Conservation (phyloP, 2,329 filamentous ascomycete species). For the Zasmidium cellare region DNA sequence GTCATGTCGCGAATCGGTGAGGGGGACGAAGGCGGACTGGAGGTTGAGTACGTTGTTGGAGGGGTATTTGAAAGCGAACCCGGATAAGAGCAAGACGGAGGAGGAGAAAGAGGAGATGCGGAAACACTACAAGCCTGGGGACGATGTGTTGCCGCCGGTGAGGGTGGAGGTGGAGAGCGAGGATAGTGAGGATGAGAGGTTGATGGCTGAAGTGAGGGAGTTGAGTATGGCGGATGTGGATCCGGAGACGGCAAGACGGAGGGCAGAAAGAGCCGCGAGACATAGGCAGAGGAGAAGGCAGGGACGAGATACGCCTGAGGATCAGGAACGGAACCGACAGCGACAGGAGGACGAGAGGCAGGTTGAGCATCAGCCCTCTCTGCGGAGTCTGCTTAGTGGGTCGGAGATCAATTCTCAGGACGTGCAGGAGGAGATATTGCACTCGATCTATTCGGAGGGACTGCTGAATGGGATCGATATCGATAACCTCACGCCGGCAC, state of each 20-base stretch:
- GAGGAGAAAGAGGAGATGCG: constrained; percentile 76
- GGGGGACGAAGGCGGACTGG: constrained; percentile 86
- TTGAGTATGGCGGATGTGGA: constrained; percentile 70
- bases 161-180: constrained; percentile 55
- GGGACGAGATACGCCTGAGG: constrained; percentile 7
- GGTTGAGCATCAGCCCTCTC: constrained; percentile 86
- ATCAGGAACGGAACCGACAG: constrained; percentile 11
- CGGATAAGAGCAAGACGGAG: constrained; percentile 67
- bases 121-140: constrained; percentile 75
- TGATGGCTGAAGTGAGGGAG: constrained; percentile 71
- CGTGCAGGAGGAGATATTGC: constrained; percentile 83
- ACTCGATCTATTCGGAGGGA: constrained; percentile 85
- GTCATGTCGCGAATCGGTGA: constrained; percentile 82
- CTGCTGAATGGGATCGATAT: constrained; percentile 85
- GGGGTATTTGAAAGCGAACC: constrained; percentile 80
- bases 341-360: constrained; percentile 27
- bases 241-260: constrained; percentile 27
- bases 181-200: constrained; percentile 60
- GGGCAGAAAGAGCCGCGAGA: constrained; percentile 21
- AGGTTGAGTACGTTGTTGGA: constrained; percentile 87
- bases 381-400: constrained; percentile 79
- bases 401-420: constrained; percentile 75
- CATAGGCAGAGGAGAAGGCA: constrained; percentile 18
- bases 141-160: constrained; percentile 71
- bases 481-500: constrained; percentile 77